These are phyloP conservation scores for Puccinia polysora DNA, from an alignment of 1,284 basidiomycete species.

Conservation along the genomic window DNA sequence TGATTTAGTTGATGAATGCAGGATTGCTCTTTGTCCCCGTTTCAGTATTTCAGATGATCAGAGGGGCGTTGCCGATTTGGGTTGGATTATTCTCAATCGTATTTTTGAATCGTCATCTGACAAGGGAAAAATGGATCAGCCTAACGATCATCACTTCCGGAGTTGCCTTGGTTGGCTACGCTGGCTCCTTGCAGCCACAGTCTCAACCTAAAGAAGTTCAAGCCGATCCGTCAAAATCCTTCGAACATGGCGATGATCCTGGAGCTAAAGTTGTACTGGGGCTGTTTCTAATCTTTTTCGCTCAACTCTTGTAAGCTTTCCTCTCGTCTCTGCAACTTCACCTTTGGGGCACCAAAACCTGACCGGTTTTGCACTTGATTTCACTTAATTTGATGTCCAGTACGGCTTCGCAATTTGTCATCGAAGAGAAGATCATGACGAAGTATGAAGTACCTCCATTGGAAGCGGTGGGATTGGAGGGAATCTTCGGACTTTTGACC, in stretches of 20 bases:
- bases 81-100: conserved; percentile 87
- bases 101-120: conserved; percentile 74
- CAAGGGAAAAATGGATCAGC: conserved; percentile 67
- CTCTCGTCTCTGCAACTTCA: not conserved
- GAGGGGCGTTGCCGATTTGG: conserved; percentile 93
- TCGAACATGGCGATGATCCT: conserved; percentile 45
- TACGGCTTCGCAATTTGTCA: conserved; percentile 82
- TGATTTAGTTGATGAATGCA: conserved; percentile 88
- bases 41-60: conserved; percentile 96
- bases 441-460: conserved; percentile 84
- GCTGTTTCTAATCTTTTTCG: conserved; percentile 85
- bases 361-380: conserved; percentile 25
- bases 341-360: conserved; percentile 50
- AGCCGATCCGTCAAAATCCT: conserved; percentile 51
- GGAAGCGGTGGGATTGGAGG: conserved; percentile 89
- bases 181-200: conserved; percentile 73
- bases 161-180: conserved; percentile 83
- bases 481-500: conserved; percentile 78
- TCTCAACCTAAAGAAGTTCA: too few relatives aligned
- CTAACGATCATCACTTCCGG: conserved; percentile 85
- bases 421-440: conserved; percentile 92
- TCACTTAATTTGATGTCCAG: conserved; percentile 54
- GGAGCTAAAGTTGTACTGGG: conserved; percentile 61
- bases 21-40: conserved; percentile 92
- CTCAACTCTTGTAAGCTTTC: conserved; percentile 81